Evolutionary conservation across 192 early-diverging fungal species (phyloP).

Genomic region (Entophlyctis luteolus): DNA sequence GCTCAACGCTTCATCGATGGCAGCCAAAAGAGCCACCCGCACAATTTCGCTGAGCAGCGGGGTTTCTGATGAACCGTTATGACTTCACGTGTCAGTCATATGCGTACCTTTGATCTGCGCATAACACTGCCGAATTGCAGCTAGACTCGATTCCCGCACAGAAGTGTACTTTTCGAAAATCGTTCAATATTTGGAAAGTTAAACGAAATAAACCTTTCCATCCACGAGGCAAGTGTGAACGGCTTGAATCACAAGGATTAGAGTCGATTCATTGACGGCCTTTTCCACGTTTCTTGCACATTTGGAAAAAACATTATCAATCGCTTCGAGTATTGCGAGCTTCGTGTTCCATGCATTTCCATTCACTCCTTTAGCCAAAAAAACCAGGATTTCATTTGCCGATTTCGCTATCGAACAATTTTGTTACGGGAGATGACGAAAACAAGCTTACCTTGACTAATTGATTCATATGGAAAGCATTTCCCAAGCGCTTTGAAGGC

Average conservation of each 20-base stretch:
- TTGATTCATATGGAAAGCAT: slow-evolving; percentile 46
- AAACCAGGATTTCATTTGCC: slow-evolving; percentile 35
- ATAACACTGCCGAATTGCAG: slow-evolving; percentile 22
- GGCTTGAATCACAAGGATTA: slow-evolving; percentile 2
- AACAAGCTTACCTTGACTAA: slow-evolving; percentile 51
- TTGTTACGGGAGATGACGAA: too few relatives aligned
- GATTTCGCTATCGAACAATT: slow-evolving; percentile 39
- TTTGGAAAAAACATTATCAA: slow-evolving; percentile 55
- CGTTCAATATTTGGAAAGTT: background rate
- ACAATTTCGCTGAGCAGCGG: slow-evolving; percentile 1
- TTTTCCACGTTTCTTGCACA: background rate
- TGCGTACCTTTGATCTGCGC: slow-evolving; percentile 13
- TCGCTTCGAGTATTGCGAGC: slow-evolving; percentile 63
- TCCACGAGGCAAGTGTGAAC: slow-evolving; percentile 19
- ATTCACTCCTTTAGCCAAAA: slow-evolving; percentile 47
- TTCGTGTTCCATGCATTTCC: slow-evolving; percentile 83
- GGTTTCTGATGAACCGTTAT: slow-evolving; percentile 6
- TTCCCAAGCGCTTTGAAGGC: slow-evolving; percentile 62
- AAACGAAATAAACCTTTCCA: slow-evolving; percentile 23
- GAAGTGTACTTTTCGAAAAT: slow-evolving; percentile 29
- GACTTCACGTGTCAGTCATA: background rate
- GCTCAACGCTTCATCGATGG: slow-evolving; percentile 16
- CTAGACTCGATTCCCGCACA: slow-evolving; percentile 30
- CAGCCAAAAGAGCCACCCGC: background rate
- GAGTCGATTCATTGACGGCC: background rate